phyloP scores from a whole-genome alignment of 345 rosid genomes.

The Ceriops zippeliana region DNA sequence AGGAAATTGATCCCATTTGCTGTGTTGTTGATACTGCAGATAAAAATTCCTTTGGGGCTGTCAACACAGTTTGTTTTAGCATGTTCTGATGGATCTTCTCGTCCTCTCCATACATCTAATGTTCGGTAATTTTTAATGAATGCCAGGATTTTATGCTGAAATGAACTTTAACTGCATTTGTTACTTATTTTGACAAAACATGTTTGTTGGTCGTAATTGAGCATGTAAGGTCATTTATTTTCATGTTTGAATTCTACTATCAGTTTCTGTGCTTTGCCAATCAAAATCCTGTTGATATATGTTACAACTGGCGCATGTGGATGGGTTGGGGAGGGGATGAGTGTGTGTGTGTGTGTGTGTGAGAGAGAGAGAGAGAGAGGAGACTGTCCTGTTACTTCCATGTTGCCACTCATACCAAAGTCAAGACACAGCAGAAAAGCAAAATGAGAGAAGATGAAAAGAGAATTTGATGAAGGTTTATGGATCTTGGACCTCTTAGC shows the following conservation, averaged over 20 bases:
- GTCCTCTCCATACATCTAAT: constrained; percentile 53
- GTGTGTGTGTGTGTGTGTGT: no score
- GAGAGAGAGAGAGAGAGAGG: no score
- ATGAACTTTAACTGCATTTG: not conserved
- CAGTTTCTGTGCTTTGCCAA: not conserved
- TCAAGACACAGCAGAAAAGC: no score
- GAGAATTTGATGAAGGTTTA: no score
- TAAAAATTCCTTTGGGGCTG: constrained; percentile 72
- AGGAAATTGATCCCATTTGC: not conserved
- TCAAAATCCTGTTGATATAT: not conserved
- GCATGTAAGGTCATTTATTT: not conserved
- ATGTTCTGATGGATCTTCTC: constrained; percentile 67
- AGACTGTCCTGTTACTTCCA: no score
- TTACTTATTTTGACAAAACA: no score
- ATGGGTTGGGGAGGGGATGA: no score
- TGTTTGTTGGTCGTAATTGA: not conserved
- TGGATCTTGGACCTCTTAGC: no score
- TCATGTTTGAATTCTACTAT: not conserved
- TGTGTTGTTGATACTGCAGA: constrained; percentile 40
- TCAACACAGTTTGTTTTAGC: constrained; percentile 77
- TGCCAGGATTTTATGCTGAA: not conserved
- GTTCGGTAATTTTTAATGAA: constrained; percentile 48
- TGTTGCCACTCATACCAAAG: no score
- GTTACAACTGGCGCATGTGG: no score
- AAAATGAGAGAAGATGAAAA: no score